Conservation (phyloP, 2,329 filamentous ascomycete genomes). For the Pseudovirgaria hyperparasitica region DNA sequence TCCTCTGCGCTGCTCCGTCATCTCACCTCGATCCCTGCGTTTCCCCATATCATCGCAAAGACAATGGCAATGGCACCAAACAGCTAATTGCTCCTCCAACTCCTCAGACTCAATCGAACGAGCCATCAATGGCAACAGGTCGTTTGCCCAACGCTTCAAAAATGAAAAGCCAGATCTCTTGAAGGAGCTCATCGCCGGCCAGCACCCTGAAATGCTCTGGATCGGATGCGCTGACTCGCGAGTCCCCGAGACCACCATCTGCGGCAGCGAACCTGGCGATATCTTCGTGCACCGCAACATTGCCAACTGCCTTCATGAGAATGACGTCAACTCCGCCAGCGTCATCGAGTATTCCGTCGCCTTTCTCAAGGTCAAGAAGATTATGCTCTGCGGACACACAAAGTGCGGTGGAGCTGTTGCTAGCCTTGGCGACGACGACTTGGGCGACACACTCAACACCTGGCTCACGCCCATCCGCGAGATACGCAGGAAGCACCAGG, state of each 20-base stretch:
- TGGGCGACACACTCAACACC: constrained; percentile 44
- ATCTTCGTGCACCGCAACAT: constrained; percentile 88
- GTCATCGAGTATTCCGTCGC: constrained; percentile 71
- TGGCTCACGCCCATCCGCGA: constrained; percentile 47
- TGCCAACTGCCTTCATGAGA: constrained; percentile 65
- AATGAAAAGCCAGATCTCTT: constrained; percentile 61
- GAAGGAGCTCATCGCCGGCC: constrained; percentile 51
- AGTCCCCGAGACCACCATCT: constrained; percentile 70
- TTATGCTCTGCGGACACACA: constrained; percentile 50
- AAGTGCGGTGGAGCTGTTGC: constrained; percentile 46
- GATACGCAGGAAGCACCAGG: constrained; percentile 40
- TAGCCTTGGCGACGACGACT: constrained; percentile 40
- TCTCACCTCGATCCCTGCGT: too few species aligned
- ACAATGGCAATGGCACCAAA: too few species aligned
- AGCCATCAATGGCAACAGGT: constrained; percentile 54
- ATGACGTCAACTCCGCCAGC: constrained; percentile 61
- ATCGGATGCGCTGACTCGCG: constrained; percentile 79
- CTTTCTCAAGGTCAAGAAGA: constrained; percentile 53
- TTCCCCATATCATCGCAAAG: too few species aligned
- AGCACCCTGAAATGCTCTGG: constrained; percentile 61
- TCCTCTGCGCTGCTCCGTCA: too few species aligned
- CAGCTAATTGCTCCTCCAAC: constrained; percentile 1
- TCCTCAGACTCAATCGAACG: constrained; percentile 44
- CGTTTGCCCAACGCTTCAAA: constrained; percentile 54
- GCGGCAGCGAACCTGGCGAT: constrained; percentile 67